phyloP scores from a whole-genome alignment of 148 eudicot genomes.

The Camellia lanceoleosa region DNA sequence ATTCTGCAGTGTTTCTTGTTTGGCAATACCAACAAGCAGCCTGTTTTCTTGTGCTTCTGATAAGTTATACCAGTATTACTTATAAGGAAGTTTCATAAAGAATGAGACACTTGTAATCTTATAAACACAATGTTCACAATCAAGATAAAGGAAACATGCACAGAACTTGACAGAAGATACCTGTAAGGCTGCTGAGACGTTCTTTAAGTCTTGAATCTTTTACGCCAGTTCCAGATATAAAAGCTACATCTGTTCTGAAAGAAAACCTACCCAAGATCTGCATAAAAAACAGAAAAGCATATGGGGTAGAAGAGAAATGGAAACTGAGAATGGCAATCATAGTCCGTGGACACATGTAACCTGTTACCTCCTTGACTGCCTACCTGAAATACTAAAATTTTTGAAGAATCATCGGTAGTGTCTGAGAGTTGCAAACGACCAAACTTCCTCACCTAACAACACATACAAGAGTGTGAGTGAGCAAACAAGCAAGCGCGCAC shows the following conservation, averaged over 20 bases:
- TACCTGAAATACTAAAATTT: slow-evolving; percentile 89
- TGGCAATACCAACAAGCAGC: not conserved
- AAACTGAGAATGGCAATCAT: not conserved
- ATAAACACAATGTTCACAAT: not conserved
- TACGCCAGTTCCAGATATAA: slow-evolving; percentile 61
- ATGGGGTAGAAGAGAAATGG: not conserved
- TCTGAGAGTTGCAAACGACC: slow-evolving; percentile 72
- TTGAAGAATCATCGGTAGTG: slow-evolving; percentile 53
- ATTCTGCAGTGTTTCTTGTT: too few relatives aligned
- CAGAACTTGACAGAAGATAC: slow-evolving; percentile 27
- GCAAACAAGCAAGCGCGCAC: not conserved
- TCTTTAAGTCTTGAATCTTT: slow-evolving; percentile 46
- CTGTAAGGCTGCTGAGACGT: slow-evolving; percentile 66
- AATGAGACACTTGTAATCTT: not conserved
- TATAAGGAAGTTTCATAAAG: not conserved
- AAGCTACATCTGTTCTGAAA: slow-evolving; percentile 74
- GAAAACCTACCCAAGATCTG: slow-evolving; percentile 75
- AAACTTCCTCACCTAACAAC: slow-evolving; percentile 48
- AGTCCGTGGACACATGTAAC: not conserved
- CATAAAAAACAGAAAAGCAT: slow-evolving; percentile 17
- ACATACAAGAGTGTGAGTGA: not conserved
- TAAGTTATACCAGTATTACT: not conserved
- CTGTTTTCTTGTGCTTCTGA: not conserved
- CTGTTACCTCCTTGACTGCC: slow-evolving; percentile 4
- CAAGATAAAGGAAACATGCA: not conserved